Evolutionary conservation across 768 basidiomycete species (phyloP), one percentile per base, ranked within the genome.

Genomic region (Collybiopsis luxurians): DNA sequence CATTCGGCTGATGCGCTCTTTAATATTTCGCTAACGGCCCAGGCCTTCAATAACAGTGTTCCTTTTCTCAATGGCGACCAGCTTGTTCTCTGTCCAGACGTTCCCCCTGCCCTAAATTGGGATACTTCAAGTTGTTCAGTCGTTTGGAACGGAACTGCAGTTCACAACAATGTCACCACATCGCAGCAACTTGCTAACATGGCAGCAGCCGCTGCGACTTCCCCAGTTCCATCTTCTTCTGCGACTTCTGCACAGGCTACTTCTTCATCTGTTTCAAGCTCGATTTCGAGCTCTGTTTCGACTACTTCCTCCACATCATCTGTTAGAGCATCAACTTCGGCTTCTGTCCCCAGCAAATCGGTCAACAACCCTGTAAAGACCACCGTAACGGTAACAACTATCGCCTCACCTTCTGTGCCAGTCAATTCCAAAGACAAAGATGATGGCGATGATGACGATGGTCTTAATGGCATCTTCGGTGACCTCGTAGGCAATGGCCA

Each of bases 31-130:
- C 45, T 66, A 27, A 70, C 81, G 63, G 84, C 81, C 28, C 68
- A 82, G 59, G 76, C 78, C 6, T 69, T 74, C 24, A 73, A 75
- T 61, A 60, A 70, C 30, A 79, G 81, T 36, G 77, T 87, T 59
- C 81, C 84, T 7, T 79, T 83, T 46, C 73, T 85, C 26, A 61
- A 67, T 19, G 72, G 66, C 7, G 64, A 73, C n/a, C 71, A 77
- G 44, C 75, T 91, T 49, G 79, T 75, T 58, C 73, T 85, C 66
- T 91, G 89, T 64, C 73, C 78, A 40, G 73, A 73, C 63, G 76
- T 85, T 3, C 83, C 85, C 30, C 65, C 66, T 28, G 64, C 53
- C 12, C 27, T 74, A 60, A 66, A 79, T 45, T 67, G 72, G 11
- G 58, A 59, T 28, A 26, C 19, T 55, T 68, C 66, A 7, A 67